Evolutionary conservation across 768 basidiomycete genomes (phyloP), one percentile per base, ranked within the genome.

Genomic region (Hericium alpestre): DNA sequence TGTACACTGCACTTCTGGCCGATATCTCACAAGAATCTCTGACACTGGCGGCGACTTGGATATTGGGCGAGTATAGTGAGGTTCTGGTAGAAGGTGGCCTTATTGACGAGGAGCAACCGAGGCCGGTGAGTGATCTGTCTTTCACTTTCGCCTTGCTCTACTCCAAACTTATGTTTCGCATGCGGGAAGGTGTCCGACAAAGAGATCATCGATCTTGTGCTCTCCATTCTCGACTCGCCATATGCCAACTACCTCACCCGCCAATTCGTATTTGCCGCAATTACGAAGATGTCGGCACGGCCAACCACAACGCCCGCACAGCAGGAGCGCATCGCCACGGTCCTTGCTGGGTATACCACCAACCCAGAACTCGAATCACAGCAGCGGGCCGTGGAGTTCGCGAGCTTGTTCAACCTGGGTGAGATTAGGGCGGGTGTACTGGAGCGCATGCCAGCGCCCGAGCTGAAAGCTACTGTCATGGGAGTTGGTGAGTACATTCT

Each of bases 391-490:
- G 91, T 98, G 13, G 96, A 99, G 70, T 98, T 93, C 69, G 90
- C 87, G 1, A 87, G 82, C 63, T 68, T 99, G 62, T 92, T 91
- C 67, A 81, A 78, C 27, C 71, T 91, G 8, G 86, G 85, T 5
- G 83, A 88, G n/a, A 72, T 89, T 20, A 77, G 81, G 58, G 76
- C 79, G 8, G 96, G 95, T 39, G 93, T 99, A 1, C 70, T 98
- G 58, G 96, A 99, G 73, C 81, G 93, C 56, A 99, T 99, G 96
- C 96, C 96, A n/a, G 89, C 92, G 5, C 96, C 96, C 1, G 96
- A 99, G 69, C 73, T 98, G 61, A 96, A 94, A 73, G 87, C 89
- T n/a, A 97, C 95, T 2, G 90, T 98, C 2, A 88, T 95, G 79
- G 96, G 92, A 49, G 79, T 87, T 58, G 90, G 93, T 94, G 63